phyloP scores from a whole-genome alignment of 2,329 filamentous ascomycete genomes.

The Dactylella cylindrospora region DNA sequence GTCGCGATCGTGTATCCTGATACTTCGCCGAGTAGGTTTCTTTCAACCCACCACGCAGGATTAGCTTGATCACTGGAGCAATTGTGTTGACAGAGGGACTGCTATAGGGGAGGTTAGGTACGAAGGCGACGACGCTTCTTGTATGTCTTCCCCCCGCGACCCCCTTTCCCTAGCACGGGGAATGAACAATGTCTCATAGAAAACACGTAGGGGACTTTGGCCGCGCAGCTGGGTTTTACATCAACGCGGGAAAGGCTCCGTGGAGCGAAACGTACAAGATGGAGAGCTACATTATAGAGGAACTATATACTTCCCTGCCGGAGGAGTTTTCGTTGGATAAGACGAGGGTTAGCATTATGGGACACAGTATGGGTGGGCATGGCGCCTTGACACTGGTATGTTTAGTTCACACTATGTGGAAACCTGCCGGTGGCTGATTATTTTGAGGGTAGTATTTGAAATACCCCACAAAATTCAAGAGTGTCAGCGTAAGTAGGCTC shows the following conservation, averaged over 20 bases:
- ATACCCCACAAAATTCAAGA: conserved; percentile 86
- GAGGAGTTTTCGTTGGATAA: conserved; percentile 71
- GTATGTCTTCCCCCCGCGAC: conserved; percentile 49
- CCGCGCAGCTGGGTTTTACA: conserved; percentile 87
- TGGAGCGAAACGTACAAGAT: conserved; percentile 83
- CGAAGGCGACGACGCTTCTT: conserved; percentile 80
- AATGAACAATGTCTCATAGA: too few species aligned
- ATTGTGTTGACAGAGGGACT: background rate
- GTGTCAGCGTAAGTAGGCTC: conserved; percentile 65
- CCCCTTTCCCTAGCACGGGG: background rate
- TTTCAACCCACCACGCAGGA: background rate
- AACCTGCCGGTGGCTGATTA: conserved; percentile 14
- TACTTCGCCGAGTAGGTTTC: conserved; percentile 75
- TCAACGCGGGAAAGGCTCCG: conserved; percentile 76
- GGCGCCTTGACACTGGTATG: conserved; percentile 78
- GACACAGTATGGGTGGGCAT: conserved; percentile 97
- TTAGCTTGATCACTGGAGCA: background rate
- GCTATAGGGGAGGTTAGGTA: conserved; percentile 70
- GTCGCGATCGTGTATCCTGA: conserved; percentile 95
- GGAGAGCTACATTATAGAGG: conserved; percentile 87
- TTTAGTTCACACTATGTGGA: background rate
- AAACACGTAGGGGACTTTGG: conserved; percentile 76
- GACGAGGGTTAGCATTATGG: conserved; percentile 75
- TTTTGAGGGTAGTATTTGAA: conserved; percentile 67
- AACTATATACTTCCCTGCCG: conserved; percentile 80